phyloP scores from a whole-genome alignment of 768 basidiomycete species.

The Glaciozyma antarctica region DNA sequence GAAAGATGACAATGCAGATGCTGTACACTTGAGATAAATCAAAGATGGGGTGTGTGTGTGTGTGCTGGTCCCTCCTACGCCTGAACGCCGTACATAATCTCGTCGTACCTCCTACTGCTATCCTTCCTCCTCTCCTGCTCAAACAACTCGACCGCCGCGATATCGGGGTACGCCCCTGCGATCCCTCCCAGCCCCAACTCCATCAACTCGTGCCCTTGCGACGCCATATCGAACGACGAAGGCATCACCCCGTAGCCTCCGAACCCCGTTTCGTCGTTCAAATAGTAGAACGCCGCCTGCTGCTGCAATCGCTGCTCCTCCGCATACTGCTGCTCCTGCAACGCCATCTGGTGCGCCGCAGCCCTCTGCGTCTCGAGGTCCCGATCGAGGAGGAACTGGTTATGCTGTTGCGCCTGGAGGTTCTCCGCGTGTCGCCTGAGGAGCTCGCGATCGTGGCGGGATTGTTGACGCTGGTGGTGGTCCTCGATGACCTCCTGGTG shows the following conservation, averaged over 20 bases:
- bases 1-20: not conserved
- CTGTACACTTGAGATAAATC: no score
- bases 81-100: not conserved
- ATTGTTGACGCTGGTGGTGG: no score
- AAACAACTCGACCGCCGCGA: not conserved
- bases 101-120: not conserved
- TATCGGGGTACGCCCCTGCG: not conserved
- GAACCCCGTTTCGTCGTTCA: not conserved
- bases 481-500: not conserved
- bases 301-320: not conserved
- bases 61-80: not conserved
- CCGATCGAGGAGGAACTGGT: not conserved
- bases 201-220: no score
- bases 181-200: not conserved
- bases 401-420: not conserved
- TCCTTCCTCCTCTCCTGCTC: constrained; percentile 2
- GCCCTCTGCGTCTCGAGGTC: not conserved
- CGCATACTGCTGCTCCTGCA: not conserved
- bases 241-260: not conserved
- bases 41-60: no score
- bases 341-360: not conserved
- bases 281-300: not conserved
- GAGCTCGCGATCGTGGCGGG: not conserved
- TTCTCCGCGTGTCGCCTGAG: not conserved
- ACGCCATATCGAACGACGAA: no score